These are phyloP conservation scores for Spergularia marina DNA, from an alignment of 148 eudicot species.

Conservation along the genomic window DNA sequence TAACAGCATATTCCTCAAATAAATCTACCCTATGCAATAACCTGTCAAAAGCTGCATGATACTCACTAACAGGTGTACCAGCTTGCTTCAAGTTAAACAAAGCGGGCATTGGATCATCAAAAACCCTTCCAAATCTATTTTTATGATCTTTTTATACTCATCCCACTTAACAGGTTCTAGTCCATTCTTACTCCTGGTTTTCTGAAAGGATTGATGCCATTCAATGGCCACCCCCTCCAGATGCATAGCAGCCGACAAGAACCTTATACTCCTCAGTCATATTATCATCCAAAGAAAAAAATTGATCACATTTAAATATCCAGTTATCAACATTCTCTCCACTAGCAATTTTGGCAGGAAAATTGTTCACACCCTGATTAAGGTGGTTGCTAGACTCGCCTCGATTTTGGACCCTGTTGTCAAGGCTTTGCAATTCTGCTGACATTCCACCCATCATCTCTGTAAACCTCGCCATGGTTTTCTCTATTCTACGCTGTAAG, in stretches of 20 bases:
- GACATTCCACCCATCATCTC: too few relatives aligned
- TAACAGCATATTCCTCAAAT: not conserved
- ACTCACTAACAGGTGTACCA: not conserved
- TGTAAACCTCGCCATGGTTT: too few relatives aligned
- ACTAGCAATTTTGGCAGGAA: too few relatives aligned
- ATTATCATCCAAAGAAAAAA: too few relatives aligned
- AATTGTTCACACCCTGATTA: too few relatives aligned
- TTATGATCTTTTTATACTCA: not conserved
- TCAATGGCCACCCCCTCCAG: not conserved
- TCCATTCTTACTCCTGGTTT: not conserved
- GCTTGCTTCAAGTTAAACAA: not conserved
- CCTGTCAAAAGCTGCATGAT: not conserved
- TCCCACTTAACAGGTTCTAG: not conserved
- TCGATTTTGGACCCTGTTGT: too few relatives aligned
- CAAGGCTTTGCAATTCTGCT: too few relatives aligned
- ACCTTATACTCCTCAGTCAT: not conserved
- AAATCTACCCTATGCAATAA: not conserved
- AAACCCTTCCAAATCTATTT: not conserved
- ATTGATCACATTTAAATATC: too few relatives aligned
- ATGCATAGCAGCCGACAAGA: not conserved
- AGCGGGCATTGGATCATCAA: conserved; percentile 6
- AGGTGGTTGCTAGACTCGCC: too few relatives aligned
- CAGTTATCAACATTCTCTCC: too few relatives aligned
- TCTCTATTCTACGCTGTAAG: too few relatives aligned
- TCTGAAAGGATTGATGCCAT: not conserved